These are phyloP conservation scores for Candolleomyces eurysporus DNA, from an alignment of 768 basidiomycete species.

Conservation along the genomic window DNA sequence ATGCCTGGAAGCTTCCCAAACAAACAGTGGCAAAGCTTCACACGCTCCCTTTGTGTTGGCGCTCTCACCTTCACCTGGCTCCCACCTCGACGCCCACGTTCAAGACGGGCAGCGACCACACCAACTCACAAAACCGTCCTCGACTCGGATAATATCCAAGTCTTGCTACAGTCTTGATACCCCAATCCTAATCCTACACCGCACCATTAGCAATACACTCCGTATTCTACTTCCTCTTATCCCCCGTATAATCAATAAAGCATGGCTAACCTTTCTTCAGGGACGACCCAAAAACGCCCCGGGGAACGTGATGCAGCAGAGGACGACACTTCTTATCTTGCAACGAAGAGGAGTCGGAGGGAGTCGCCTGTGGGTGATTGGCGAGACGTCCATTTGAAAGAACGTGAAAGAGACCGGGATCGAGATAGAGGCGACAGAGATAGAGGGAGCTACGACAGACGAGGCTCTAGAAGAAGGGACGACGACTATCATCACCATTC, in stretches of 20 bases:
- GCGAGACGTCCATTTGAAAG: slow-evolving; percentile 65
- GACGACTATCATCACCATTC: slow-evolving; percentile 28
- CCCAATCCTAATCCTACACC: no score
- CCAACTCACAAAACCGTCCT: no score
- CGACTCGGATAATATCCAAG: no score
- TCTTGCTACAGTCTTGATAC: no score
- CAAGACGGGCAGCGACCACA: no score
- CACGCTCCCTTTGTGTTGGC: no score
- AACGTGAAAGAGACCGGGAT: slow-evolving; percentile 21
- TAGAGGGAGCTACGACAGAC: neutral
- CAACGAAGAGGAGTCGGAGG: neutral
- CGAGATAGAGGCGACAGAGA: slow-evolving; percentile 12
- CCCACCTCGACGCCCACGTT: no score
- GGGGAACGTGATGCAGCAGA: slow-evolving; percentile 50
- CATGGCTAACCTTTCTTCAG: slow-evolving; percentile 85
- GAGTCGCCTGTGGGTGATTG: slow-evolving; percentile 38
- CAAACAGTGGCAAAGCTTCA: no score
- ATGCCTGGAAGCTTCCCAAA: no score
- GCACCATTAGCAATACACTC: neutral
- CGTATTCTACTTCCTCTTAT: slow-evolving; percentile 8
- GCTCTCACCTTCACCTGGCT: no score
- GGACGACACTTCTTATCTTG: neutral
- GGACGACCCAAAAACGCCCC: slow-evolving; percentile 63
- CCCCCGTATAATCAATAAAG: slow-evolving; percentile 28
- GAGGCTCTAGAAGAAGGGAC: slow-evolving; percentile 17